Base-by-base conservation (phyloP, 306 rosid genomes). In the Trifolium dubium region DNA sequence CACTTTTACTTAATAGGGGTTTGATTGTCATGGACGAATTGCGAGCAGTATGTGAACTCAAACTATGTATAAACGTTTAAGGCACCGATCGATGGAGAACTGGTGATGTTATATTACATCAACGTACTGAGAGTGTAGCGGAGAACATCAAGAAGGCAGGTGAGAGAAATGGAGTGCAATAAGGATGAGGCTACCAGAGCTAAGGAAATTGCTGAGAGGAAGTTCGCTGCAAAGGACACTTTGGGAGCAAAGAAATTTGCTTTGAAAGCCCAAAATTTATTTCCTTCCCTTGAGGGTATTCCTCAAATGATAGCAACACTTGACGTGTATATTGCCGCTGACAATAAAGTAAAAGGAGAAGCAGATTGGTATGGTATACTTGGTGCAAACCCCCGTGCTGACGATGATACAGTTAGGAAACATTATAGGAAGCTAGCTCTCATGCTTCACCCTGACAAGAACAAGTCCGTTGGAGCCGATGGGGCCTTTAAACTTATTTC, bases 361-460 rank as follows among this genome's bases (percentile, higher is more conserved):
- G 77, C 86, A 13, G 97, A 94, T 85, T 91, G 94, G 97, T 91
- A 94, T 34, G 92, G 91, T n/a, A 80, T 91, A 41, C 96, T 91
- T n/a, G 95, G 96, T 73, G 85, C 81, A 30, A 83, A 85, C 40
- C 87, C 89, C 4, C 31, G 28, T 69, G 88, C 97, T 1, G 92
- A 94, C 40, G 97, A 91, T 23, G 97, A 91, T 63, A 77, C 86
- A 0, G 86, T 94, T 66, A 82, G 91, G 78, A 89, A 81, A 61
- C 87, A 89, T 10, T 94, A 89, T 67, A 87, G 95, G 88, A 94
- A 89, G 82, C 86, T 91, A 69, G 98, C 97, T 77, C 91, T 94
- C 30, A 82, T 81, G 88, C 96, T 91, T 83, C 98, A 94, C 74
- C 98, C 98, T 15, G 97, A 91, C 72, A 91, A 94, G 85, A 94